A percentile compares a stretch with the other conserved stretches of the same genome.
phyloP scores from a whole-genome alignment of 176 grass and related monocot genomes.

The Coix lacrymajobi region DNA sequence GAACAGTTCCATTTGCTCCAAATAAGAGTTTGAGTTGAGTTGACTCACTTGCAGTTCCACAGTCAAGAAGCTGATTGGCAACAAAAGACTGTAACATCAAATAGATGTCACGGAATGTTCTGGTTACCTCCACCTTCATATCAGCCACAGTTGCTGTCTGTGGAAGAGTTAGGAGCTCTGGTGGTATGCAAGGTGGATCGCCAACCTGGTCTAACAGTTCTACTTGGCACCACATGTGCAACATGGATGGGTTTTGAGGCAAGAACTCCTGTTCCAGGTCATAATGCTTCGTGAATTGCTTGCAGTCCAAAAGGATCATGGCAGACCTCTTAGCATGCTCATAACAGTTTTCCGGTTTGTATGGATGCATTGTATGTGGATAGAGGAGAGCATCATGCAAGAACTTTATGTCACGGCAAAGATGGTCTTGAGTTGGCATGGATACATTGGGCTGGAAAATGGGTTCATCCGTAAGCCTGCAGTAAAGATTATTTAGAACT shows the following conservation, averaged over 20 bases:
- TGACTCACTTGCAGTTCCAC: conserved; percentile 24
- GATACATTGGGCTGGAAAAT: background rate
- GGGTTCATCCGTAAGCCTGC: conserved; percentile 31
- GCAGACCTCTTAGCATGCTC: conserved; percentile 27
- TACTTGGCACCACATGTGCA: conserved; percentile 54
- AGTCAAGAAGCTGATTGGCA: conserved; percentile 52
- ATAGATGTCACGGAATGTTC: conserved; percentile 52
- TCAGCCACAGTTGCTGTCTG: conserved; percentile 53
- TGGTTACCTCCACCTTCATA: conserved; percentile 48
- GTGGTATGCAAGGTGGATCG: conserved; percentile 39
- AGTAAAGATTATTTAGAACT: background rate
- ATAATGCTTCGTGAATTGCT: conserved; percentile 74
- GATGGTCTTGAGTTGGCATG: conserved; percentile 28
- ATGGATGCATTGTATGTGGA: conserved; percentile 49
- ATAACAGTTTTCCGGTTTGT: conserved; percentile 26
- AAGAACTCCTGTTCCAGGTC: conserved; percentile 33
- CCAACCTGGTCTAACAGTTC: conserved; percentile 33
- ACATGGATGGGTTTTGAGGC: conserved; percentile 32
- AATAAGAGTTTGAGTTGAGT: conserved; percentile 57
- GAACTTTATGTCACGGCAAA: conserved; percentile 56
- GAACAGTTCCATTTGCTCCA: conserved; percentile 27
- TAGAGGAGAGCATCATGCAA: conserved; percentile 44
- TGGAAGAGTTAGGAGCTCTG: conserved; percentile 46
- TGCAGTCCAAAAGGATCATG: conserved; percentile 56
- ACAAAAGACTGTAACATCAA: conserved; percentile 52